A percentile compares a stretch with the other conserved stretches of the same genome.
These are phyloP conservation scores for Ceratocystis variospora DNA, from an alignment of 2,329 filamentous ascomycete genomes.

Conservation along the genomic window DNA sequence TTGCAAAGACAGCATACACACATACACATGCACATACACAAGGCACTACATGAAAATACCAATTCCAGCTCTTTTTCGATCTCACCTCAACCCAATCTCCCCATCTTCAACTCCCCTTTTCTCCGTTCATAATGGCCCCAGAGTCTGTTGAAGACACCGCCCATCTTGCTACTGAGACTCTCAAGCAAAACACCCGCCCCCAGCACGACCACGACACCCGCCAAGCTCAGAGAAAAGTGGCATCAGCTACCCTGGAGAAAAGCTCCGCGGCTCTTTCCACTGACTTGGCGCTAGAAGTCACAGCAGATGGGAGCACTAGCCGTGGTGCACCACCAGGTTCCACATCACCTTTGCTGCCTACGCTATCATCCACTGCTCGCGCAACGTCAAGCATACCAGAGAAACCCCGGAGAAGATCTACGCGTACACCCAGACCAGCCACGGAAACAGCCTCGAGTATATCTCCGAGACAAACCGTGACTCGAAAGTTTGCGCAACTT, in stretches of 20 bases:
- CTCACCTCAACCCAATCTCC: not conserved
- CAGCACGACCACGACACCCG: not conserved
- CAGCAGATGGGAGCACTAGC: not conserved
- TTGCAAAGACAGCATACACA: not conserved
- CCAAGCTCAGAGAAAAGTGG: not conserved
- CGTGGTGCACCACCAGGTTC: not conserved
- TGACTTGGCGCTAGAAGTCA: not conserved
- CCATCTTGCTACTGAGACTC: not conserved
- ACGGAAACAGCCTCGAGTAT: not conserved
- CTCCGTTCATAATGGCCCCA: not conserved
- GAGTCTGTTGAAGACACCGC: not conserved
- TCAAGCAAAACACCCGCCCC: not conserved
- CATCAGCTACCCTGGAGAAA: not conserved
- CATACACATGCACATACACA: not conserved
- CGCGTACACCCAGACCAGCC: not conserved
- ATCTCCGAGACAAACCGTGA: constrained; percentile 1
- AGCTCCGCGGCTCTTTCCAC: not conserved
- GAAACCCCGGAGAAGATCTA: not conserved
- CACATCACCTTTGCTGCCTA: not conserved
- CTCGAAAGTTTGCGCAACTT: not conserved
- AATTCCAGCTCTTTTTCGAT: not conserved
- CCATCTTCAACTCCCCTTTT: not conserved
- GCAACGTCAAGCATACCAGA: not conserved
- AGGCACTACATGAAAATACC: not conserved
- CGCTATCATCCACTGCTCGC: not conserved